Conservation (phyloP, 192 early-diverging fungal genomes). For the Coemansia sp. region DNA sequence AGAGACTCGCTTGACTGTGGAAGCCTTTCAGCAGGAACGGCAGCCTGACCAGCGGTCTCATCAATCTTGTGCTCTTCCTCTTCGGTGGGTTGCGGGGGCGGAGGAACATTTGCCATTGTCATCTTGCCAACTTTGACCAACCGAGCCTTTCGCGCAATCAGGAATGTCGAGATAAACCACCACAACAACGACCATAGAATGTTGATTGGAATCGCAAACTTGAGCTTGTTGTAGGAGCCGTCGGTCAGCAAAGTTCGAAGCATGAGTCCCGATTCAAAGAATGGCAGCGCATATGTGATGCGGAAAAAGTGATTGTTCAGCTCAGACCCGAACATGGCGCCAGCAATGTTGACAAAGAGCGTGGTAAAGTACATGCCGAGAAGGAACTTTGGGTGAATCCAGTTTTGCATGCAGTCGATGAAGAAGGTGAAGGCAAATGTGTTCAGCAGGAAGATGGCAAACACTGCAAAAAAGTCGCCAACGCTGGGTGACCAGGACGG, state of each 20-base stretch:
- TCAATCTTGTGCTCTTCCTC: neutral
- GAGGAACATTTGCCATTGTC: slow-evolving; percentile 46
- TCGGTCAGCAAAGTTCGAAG: slow-evolving; percentile 37
- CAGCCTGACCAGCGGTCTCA: slow-evolving; percentile 1
- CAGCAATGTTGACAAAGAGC: slow-evolving; percentile 46
- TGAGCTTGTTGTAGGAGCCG: slow-evolving; percentile 37
- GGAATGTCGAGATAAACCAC: slow-evolving; percentile 46
- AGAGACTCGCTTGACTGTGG: neutral
- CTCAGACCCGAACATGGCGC: slow-evolving; percentile 45
- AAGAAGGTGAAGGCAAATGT: slow-evolving; percentile 47
- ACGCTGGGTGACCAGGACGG: slow-evolving; percentile 38
- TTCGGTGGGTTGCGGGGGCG: slow-evolving; percentile 15
- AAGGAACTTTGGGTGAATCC: slow-evolving; percentile 46
- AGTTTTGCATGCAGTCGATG: slow-evolving; percentile 52
- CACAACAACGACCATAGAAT: slow-evolving; percentile 31
- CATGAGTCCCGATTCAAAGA: slow-evolving; percentile 29
- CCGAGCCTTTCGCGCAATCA: slow-evolving; percentile 50
- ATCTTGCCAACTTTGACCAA: slow-evolving; percentile 35
- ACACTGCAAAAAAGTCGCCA: slow-evolving; percentile 44
- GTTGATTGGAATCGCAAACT: slow-evolving; percentile 34
- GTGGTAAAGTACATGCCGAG: slow-evolving; percentile 42
- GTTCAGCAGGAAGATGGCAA: slow-evolving; percentile 41
- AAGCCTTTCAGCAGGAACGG: slow-evolving; percentile 10
- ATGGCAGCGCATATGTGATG: slow-evolving; percentile 43
- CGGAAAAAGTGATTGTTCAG: slow-evolving; percentile 54